These are phyloP conservation scores for Chlamydomonas sp. DNA, from an alignment of 139 green algal genomes.

Conservation along the genomic window DNA sequence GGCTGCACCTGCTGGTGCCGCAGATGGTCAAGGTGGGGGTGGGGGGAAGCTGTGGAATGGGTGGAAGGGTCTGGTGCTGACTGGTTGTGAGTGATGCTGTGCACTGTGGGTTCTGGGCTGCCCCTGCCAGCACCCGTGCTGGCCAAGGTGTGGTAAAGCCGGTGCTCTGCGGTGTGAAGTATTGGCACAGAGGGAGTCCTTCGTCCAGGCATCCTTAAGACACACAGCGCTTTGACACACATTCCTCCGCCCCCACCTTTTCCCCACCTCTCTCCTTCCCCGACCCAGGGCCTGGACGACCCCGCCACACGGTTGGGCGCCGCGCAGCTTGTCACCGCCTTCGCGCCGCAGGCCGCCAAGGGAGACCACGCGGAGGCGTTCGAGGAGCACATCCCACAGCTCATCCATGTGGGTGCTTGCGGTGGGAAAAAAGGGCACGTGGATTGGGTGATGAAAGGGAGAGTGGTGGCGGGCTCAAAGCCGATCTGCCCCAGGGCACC, in stretches of 20 bases:
- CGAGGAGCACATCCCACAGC: constrained; percentile 44
- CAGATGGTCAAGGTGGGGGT: constrained; percentile 68
- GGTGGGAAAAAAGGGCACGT: not conserved
- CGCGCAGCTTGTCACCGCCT: constrained; percentile 37
- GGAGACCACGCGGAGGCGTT: constrained; percentile 20
- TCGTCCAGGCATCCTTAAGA: no score
- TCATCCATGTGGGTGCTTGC: constrained; percentile 37
- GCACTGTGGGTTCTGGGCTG: no score
- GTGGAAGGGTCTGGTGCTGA: not conserved
- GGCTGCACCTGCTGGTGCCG: constrained; percentile 77
- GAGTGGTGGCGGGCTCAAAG: no score
- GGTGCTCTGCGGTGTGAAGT: no score
- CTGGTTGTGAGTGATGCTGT: not conserved
- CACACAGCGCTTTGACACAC: not conserved
- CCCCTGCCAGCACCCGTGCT: no score
- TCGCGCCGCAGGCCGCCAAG: constrained; percentile 12
- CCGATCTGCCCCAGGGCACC: no score
- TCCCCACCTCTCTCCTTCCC: not conserved
- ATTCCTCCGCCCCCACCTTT: not conserved
- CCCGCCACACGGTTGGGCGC: constrained; percentile 21
- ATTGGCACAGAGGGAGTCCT: no score
- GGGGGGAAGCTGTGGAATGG: not conserved
- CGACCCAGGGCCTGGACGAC: constrained; percentile 71
- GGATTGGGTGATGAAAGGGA: no score
- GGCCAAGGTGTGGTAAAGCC: no score